Percentiles rank a stretch among this genome's conserved stretches.
These are phyloP conservation scores for Microcos paniculata DNA, from an alignment of 345 rosid species.

Conservation along the genomic window DNA sequence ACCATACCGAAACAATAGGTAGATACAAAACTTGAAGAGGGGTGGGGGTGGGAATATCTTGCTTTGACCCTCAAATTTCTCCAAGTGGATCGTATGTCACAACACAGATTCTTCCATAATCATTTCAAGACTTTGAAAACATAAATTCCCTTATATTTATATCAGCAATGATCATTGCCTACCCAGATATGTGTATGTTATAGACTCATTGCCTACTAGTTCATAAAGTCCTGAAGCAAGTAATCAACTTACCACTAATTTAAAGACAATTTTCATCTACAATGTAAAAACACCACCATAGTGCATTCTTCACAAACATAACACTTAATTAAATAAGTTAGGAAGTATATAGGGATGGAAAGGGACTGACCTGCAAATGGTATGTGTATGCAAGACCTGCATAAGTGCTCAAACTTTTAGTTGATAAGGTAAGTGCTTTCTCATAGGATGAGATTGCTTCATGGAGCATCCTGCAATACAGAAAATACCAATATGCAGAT, in stretches of 20 bases:
- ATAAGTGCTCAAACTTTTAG: slow-evolving; percentile 85
- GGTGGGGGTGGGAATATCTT: background rate
- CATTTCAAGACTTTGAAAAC: background rate
- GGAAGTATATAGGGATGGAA: background rate
- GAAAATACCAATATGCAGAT: background rate
- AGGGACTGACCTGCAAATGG: slow-evolving; percentile 68
- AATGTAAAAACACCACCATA: background rate
- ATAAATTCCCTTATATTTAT: background rate
- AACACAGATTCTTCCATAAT: background rate
- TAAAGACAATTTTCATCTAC: slow-evolving; percentile 3
- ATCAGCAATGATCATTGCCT: background rate
- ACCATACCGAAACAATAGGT: background rate
- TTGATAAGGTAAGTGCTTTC: slow-evolving; percentile 78
- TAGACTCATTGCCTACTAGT: background rate
- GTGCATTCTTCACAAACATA: background rate
- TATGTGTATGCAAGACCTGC: slow-evolving; percentile 97
- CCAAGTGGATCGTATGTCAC: background rate
- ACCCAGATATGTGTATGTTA: background rate
- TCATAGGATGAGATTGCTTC: slow-evolving; percentile 80
- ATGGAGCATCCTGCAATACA: slow-evolving; percentile 53
- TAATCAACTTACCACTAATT: slow-evolving; percentile 1
- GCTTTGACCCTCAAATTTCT: background rate
- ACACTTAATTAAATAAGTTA: background rate
- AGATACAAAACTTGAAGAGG: background rate
- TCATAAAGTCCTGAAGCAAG: background rate